Evolutionary conservation across 2,329 filamentous ascomycete genomes (phyloP), one percentile per base, ranked within the genome.

Genomic region (Phialemoniopsis sp.): DNA sequence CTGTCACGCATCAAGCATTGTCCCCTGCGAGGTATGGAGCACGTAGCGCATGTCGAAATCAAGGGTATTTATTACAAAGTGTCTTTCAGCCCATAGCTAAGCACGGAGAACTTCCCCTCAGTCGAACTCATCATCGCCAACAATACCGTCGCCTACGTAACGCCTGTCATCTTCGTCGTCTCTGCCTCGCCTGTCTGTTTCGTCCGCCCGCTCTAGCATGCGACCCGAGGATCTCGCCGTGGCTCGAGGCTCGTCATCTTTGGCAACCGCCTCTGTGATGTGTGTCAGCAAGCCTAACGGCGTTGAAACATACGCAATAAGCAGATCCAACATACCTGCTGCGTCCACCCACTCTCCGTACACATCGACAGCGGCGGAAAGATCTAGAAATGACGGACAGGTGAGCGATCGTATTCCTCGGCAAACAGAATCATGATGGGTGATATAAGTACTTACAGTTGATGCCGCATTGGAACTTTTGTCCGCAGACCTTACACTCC

Each of bases 281-380:
- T 26, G 21, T 26, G 21, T 26, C 10, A 37, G 16, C n/a, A 15
- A 21, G 30, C 13, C 15, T 40, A 14, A 6, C 21, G 21, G 21
- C 21, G 6, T 10, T 26, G 21, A 26, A 26, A 26, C 6, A 26
- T 26, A 6, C 6, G 21, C 10, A 26, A 26, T 10, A 26, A 26
- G 21, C 21, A 26, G 10, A n/a, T 6, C 6, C 6, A 26, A 26
- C 21, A 47, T 64, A 80, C 78, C 73, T 47, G 78, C 70, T 47
- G 93, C 93, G 66, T 98, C 93, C 47, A 98, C 88, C 93, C 93
- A 98, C 63, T 97, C 93, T 28, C 88, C 87, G 58, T 98, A 98
- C 8, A 98, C 91, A 59, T 98, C 93, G 34, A 98, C 89, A 1
- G 89, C 80, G 13, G 87, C 87, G 18, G 88, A 94, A 18, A 97